phyloP scores from a whole-genome alignment of 495 filamentous ascomycete genomes.

The Aspergillus asperescens region DNA sequence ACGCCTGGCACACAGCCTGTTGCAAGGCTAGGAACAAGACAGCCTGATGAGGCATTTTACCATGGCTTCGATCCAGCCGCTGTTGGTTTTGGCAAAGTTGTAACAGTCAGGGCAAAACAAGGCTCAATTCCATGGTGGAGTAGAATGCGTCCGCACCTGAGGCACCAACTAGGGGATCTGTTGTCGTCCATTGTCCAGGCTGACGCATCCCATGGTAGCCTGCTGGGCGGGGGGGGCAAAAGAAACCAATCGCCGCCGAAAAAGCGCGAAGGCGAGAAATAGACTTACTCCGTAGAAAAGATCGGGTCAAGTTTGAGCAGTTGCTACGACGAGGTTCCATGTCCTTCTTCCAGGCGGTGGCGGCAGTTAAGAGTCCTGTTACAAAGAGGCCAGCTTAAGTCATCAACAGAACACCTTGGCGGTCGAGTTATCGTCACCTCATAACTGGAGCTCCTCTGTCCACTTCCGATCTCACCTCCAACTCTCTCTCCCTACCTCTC shows the following conservation, averaged over 20 bases:
- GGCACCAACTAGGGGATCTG: conserved; percentile 20
- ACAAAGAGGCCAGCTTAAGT: conserved; percentile 36
- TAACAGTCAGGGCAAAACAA: conserved; percentile 8
- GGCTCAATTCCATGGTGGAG: conserved; percentile 6
- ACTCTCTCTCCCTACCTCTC: conserved; percentile 13
- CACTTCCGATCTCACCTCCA: conserved; percentile 21
- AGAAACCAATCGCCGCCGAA: conserved; percentile 1
- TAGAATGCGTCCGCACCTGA: conserved; percentile 8
- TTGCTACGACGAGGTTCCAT: conserved; percentile 38
- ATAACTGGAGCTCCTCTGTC: conserved; percentile 37
- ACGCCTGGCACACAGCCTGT: not conserved
- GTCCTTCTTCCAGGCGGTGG: conserved; percentile 31
- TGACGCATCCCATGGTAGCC: conserved; percentile 12
- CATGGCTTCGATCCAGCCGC: not conserved
- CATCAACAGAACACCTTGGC: conserved; percentile 22
- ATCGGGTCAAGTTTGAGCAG: not conserved
- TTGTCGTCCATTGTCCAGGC: not conserved
- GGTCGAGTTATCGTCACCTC: conserved; percentile 36
- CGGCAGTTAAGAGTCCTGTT: too few species aligned
- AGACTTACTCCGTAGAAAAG: not conserved
- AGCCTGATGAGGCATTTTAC: conserved; percentile 16
- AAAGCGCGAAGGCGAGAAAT: not conserved
- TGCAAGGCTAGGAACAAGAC: not conserved
- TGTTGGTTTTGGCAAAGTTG: conserved; percentile 4
- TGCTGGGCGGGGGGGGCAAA: not conserved